These are phyloP conservation scores for Fusarium coffeatum DNA, from an alignment of 2,329 filamentous ascomycete genomes.

Conservation along the genomic window DNA sequence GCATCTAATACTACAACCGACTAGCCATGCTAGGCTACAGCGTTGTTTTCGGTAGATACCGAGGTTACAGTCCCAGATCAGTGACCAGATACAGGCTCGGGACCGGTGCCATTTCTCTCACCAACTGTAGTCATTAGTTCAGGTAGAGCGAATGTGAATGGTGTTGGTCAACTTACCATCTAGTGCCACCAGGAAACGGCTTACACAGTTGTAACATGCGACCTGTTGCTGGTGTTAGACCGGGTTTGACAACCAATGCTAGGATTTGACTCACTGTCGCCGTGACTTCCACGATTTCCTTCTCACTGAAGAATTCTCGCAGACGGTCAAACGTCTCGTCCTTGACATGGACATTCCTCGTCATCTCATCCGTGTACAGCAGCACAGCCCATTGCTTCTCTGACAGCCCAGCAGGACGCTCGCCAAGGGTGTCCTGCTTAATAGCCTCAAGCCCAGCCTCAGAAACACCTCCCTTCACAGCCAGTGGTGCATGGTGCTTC, in stretches of 20 bases:
- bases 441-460: conserved; percentile 61
- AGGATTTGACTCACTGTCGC: conserved; percentile 67
- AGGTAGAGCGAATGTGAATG: conserved; percentile 18
- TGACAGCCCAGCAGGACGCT: conserved; percentile 58
- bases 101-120: conserved; percentile 66
- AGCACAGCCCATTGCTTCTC: conserved; percentile 75
- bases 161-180: conserved; percentile 67
- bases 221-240: conserved; percentile 53
- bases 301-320: conserved; percentile 71
- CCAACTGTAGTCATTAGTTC: conserved; percentile 60
- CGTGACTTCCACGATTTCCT: conserved; percentile 84
- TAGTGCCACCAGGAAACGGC: conserved; percentile 83
- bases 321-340: conserved; percentile 75
- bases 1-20: not conserved
- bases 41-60: conserved; percentile 9
- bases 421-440: conserved; percentile 49
- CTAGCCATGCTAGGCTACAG: conserved; percentile 5
- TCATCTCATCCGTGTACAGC: conserved; percentile 86
- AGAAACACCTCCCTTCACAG: conserved; percentile 67
- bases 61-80: conserved; percentile 40
- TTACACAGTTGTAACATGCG: conserved; percentile 87
- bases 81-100: conserved; percentile 55
- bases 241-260: not conserved
- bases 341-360: conserved; percentile 74
- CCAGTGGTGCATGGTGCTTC: conserved; percentile 80